Base-by-base conservation (phyloP, 1,284 basidiomycete species). In the Gymnopus androsaceus region DNA sequence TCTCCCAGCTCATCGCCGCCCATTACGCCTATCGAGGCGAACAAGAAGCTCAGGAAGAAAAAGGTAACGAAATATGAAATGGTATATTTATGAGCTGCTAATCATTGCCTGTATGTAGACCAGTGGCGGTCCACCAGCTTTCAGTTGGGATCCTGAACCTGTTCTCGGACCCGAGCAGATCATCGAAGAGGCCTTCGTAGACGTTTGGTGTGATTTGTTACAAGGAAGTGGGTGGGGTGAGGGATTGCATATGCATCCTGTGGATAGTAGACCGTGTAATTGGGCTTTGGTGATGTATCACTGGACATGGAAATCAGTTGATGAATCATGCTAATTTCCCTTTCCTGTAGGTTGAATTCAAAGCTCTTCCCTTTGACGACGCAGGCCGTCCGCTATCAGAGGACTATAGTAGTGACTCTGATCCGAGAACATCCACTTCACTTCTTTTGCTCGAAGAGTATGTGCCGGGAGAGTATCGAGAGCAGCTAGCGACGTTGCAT, bases 401-500 rank as follows among this genome's bases (percentile, higher is more conserved):
- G 15, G 48, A 50, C 11, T 45, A 45, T 46, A 11, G 25, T 19
- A 11, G 40, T 2, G 30, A 27, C 23, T 41, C 47, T 19, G 77
- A 79, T 64, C 76, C 76, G 3, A 69, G 77, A 30, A 75, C 71
- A 7, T 62, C 70, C 0, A 68, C 80, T 0, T 80, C 84, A 0
- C 79, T 90, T 42, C 81, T 94, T 52, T 75, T 95, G 5, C 94
- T 92, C 63, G 92, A 95, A 71, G 93, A 95, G 66, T 90, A 91
- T 56, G 90, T 95, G 3, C 93, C 92, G 0, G 72, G 85, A 47
- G 91, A 94, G 64, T 95, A 95, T 64, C 82, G 92, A 31, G 82
- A 89, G 55, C 86, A 90, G 56, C 81, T 84, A 8, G 50, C 40
- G 11, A 36, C 56, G 15, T 21, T 36, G 12, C 31, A 14, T 25